These are phyloP conservation scores for Myxozyma mucilagina DNA, from an alignment of 805 yeast genomes.

Conservation along the genomic window DNA sequence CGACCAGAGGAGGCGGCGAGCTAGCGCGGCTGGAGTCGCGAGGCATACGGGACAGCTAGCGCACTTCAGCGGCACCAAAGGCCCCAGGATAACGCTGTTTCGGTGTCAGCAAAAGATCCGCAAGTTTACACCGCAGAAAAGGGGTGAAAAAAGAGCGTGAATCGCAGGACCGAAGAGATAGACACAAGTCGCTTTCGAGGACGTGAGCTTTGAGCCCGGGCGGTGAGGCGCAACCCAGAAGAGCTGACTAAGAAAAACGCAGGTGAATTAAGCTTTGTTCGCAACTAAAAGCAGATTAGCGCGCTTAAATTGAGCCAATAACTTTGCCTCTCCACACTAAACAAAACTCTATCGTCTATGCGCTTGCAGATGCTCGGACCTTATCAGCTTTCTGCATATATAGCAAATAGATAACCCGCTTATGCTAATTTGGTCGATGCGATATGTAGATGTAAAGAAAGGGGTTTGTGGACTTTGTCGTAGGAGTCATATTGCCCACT, in stretches of 20 bases:
- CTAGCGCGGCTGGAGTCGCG: conserved; percentile 9
- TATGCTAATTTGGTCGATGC: background rate
- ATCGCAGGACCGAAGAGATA: background rate
- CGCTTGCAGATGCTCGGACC: too few species aligned
- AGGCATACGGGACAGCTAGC: conserved; percentile 3
- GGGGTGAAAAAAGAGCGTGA: background rate
- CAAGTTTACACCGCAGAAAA: background rate
- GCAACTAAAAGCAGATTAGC: background rate
- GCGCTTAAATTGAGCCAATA: background rate
- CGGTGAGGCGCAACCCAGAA: conserved; percentile 5
- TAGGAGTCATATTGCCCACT: too few species aligned
- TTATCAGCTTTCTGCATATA: too few species aligned
- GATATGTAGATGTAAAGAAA: background rate
- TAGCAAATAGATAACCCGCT: background rate
- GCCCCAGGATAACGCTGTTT: background rate
- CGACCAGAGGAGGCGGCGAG: conserved; percentile 18
- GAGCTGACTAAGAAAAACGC: background rate
- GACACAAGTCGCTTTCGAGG: background rate
- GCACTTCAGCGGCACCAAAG: background rate
- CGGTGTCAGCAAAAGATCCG: background rate
- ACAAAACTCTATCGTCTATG: background rate
- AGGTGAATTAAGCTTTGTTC: background rate
- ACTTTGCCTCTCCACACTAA: background rate
- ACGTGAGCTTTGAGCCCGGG: background rate
- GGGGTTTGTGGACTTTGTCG: too few species aligned